Base-by-base conservation (phyloP, 345 rosid genomes). In the Hypericum perforatum region DNA sequence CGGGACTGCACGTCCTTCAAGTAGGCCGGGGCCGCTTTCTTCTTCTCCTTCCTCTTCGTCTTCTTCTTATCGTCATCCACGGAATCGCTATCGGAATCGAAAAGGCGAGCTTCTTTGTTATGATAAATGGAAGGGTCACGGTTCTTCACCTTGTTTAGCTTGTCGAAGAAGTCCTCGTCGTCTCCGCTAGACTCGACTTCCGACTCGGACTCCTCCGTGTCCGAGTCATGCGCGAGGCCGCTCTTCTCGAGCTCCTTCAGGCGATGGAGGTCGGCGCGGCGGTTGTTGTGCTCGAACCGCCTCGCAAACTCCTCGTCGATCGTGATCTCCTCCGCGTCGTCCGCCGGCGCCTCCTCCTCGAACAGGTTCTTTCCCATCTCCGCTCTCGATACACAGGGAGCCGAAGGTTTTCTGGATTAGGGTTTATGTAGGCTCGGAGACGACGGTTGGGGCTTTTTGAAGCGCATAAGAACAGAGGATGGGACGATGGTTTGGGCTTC, bases 1-100 rank as follows among this genome's bases (percentile, higher is more conserved):
- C 65, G 75, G 0, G 95, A 95, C 40, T 64, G 60, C 40, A 84
- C 87, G 63, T 90, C 97, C 65, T 78, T 90, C 70, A 86, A 58
- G 54, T 80, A 79, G 70, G 68, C 59, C 11, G 74, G 62, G 43
- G 65, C 68, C 69, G 73, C 71, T 51, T 59, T 64, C 48, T 54
- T 11, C 56, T 59, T 45, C 43, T 66, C 39, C 9, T 48, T 38
- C 47, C 32, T 38, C 49, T 6, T 42, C 56, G 8, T 39, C 50
- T 38, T 53, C 22, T 44, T 63, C 37, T 59, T 41, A 40, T 65
- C 69, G 16, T 45, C 52, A 29, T 52, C 69, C 8, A 41, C 47
- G 11, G 64, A 56, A 14, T 37, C 32, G 13, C 45, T 60, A 12
- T 76, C 80, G 13, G 85, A 76, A 22, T 63, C 72, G 22, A 76